Base-by-base conservation (phyloP, 2,329 filamentous ascomycete species). In the Phyllosticta capitalensis region DNA sequence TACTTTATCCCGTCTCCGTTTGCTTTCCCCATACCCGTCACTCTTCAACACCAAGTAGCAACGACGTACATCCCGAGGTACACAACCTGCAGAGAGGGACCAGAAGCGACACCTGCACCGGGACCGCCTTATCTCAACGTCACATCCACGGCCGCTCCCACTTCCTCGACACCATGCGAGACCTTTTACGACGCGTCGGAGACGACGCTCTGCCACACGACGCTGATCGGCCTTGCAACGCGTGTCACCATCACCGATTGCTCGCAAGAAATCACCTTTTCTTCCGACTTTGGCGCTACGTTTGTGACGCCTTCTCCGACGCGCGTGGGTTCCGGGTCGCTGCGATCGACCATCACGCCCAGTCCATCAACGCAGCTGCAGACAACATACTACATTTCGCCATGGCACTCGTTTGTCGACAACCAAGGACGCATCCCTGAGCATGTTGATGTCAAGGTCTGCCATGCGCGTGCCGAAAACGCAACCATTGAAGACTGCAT, bases 181-280 rank as follows among this genome's bases (percentile, higher is more conserved):
- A 76, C 74, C 0, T 66, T 72, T 28, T 78, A 74, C 65, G 69
- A 66, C n/a, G 66, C 72, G 1, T 74, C 73, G 0, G 62, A 66
- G 24, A 77, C 74, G 2, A 75, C 72, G 60, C 68, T 78, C 20
- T 78, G 76, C 67, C 72, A 73, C 1, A 78, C 76, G 0, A 74
- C 71, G 0, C 67, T 78, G 28, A 75, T 68, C 1, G 74, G 72
- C 1, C 66, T 79, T 2, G 73, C 70, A 1, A 70, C 71, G 6
- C 71, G 71, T 52, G 69, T 76, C 60, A 73, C 72, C 0, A 68
- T 79, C 55, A 71, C 74, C 14, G 67, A 72, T 5, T 78, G 76
- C 62, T 67, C 67, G 22, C 75, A 79, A 58, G 69, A 77, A 20
- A 68, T 79, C 54, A 78, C 76, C 3, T 78, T 78, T 63, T 78